Percentiles rank a stretch among this genome's conserved stretches.
These are phyloP conservation scores for Alectoria sarmentosa DNA, from an alignment of 495 filamentous ascomycete genomes.

Conservation along the genomic window DNA sequence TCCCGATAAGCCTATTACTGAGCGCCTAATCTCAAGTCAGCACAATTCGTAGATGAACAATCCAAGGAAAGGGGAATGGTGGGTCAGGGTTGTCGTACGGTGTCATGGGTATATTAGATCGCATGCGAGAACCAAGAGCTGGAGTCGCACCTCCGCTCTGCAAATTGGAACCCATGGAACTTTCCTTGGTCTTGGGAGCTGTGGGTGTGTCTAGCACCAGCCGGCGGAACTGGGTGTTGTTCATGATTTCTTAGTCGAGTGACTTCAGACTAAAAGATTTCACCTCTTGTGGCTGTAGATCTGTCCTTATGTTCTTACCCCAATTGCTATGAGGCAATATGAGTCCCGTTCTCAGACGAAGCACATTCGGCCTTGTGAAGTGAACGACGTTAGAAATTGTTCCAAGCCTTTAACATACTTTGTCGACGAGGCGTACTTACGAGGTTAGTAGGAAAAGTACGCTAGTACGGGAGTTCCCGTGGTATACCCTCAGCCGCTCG, in stretches of 20 bases:
- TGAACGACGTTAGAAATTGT: background rate
- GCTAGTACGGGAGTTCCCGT: background rate
- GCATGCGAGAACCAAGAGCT: slow-evolving; percentile 50
- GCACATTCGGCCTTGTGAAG: no score
- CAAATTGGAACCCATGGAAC: slow-evolving; percentile 9
- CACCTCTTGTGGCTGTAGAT: background rate
- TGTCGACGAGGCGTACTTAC: background rate
- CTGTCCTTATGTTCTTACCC: no score
- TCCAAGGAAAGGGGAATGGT: background rate
- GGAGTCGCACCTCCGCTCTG: slow-evolving; percentile 24
- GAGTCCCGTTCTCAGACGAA: no score
- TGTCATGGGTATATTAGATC: slow-evolving; percentile 79
- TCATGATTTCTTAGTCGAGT: slow-evolving; percentile 49
- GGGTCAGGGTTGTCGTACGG: slow-evolving; percentile 45
- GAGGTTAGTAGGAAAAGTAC: background rate
- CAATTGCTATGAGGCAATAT: no score
- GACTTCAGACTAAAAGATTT: background rate
- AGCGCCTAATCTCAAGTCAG: slow-evolving; percentile 51
- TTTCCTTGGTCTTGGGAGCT: slow-evolving; percentile 25
- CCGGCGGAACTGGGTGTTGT: slow-evolving; percentile 92
- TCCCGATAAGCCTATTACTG: slow-evolving; percentile 46
- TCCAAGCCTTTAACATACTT: no score
- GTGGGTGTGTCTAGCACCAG: slow-evolving; percentile 55
- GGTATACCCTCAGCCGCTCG: background rate
- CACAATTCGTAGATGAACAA: background rate